Percentiles rank a stretch among this genome's conserved stretches.
These are phyloP conservation scores for Dothiorella sarmentorum DNA, from an alignment of 2,329 filamentous ascomycete species.

Conservation along the genomic window DNA sequence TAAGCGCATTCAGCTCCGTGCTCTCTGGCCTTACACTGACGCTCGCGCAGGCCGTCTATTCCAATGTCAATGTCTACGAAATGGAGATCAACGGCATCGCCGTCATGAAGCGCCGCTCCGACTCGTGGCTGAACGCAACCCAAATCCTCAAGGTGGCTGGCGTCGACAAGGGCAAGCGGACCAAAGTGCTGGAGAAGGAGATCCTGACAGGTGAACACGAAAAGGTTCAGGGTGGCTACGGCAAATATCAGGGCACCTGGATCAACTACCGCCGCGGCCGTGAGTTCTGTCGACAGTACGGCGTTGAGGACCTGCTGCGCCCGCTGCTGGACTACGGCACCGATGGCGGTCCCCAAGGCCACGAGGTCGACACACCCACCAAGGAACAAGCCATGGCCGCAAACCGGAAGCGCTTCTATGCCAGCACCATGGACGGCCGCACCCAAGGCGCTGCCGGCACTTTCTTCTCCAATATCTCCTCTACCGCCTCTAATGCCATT, in stretches of 20 bases:
- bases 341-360: slow-evolving; percentile 66
- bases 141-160: slow-evolving; percentile 97
- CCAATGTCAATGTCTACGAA: slow-evolving; percentile 93
- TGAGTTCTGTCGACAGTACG: slow-evolving; percentile 79
- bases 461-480: slow-evolving; percentile 96
- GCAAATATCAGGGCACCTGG: slow-evolving; percentile 99
- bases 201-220: slow-evolving; percentile 95
- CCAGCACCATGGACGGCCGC: slow-evolving; percentile 65
- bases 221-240: slow-evolving; percentile 97
- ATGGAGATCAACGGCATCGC: slow-evolving; percentile 94
- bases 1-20: slow-evolving; percentile 26
- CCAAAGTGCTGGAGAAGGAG: slow-evolving; percentile 96
- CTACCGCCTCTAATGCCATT: slow-evolving; percentile 86
- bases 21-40: neutral
- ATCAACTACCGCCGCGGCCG: slow-evolving; percentile 89
- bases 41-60: slow-evolving; percentile 73
- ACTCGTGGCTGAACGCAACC: slow-evolving; percentile 96
- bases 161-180: slow-evolving; percentile 95
- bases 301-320: slow-evolving; percentile 71
- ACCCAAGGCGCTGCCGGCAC: slow-evolving; percentile 66
- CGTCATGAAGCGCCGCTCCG: slow-evolving; percentile 91
- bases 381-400: slow-evolving; percentile 99
- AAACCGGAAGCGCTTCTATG: slow-evolving; percentile 84
- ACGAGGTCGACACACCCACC: slow-evolving; percentile 87
- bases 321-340: slow-evolving; percentile 74